Conservation (phyloP, 1,139 yeast genomes). For the Debaryomycetaceae sp. region DNA sequence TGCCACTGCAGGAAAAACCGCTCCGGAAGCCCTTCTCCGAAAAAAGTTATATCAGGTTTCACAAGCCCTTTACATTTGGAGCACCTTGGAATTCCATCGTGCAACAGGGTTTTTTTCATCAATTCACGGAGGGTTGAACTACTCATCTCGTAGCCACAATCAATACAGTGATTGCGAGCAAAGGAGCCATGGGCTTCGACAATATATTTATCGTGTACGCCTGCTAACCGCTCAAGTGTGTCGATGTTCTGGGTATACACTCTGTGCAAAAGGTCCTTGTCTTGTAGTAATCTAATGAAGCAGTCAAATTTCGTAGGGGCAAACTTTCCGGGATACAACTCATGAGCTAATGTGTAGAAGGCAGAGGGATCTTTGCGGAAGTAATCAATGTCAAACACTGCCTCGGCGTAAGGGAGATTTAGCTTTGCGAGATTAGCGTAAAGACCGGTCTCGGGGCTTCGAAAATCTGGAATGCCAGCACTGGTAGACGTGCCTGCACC, state of each 20-base stretch:
- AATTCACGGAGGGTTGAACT: slow-evolving; percentile 36
- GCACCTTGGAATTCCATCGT: slow-evolving; percentile 40
- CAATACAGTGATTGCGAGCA: slow-evolving; percentile 73
- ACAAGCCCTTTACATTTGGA: slow-evolving; percentile 57
- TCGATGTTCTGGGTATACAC: slow-evolving; percentile 91
- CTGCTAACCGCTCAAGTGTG: slow-evolving; percentile 80
- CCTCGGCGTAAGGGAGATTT: slow-evolving; percentile 84
- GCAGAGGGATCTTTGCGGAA: slow-evolving; percentile 69
- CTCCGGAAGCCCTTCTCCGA: slow-evolving; percentile 76
- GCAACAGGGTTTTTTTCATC: slow-evolving; percentile 18
- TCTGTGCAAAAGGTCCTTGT: slow-evolving; percentile 48
- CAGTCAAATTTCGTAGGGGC: slow-evolving; percentile 75
- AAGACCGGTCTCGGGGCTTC: slow-evolving; percentile 86
- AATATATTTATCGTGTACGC: slow-evolving; percentile 49
- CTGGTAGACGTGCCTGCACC: slow-evolving; percentile 94
- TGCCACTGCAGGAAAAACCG: slow-evolving; percentile 63
- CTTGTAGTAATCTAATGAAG: slow-evolving; percentile 56
- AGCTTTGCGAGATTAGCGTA: slow-evolving; percentile 70
- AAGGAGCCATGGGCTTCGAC: slow-evolving; percentile 96
- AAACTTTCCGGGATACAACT: slow-evolving; percentile 79
- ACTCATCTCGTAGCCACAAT: slow-evolving; percentile 50
- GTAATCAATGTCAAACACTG: slow-evolving; percentile 84
- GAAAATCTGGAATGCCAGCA: slow-evolving; percentile 91
- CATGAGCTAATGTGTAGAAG: slow-evolving; percentile 74
- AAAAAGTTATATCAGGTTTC: slow-evolving; percentile 88